Percentiles rank a stretch among this genome's conserved stretches.
Evolutionary conservation across 352 stramenopile genomes (phyloP).

Genomic region (Pythium insidiosum): DNA sequence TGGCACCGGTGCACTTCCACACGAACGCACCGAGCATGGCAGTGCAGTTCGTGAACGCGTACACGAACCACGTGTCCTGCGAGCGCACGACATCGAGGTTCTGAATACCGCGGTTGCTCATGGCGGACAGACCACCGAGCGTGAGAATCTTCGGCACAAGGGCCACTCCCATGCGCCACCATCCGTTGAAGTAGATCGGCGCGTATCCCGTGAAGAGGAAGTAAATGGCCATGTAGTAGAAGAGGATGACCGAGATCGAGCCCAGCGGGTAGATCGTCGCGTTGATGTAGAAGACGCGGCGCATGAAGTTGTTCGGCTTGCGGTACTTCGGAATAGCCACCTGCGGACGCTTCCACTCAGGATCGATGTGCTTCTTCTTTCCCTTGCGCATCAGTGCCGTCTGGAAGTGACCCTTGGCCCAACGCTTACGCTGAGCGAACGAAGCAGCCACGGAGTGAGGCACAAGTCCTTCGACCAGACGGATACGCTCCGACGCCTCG

Average conservation of each 20-base stretch:
- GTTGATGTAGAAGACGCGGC: slow-evolving; percentile 80
- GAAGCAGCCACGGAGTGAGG: slow-evolving; percentile 70
- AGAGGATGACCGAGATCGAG: slow-evolving; percentile 61
- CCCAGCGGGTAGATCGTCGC: slow-evolving; percentile 70
- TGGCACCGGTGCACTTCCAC: slow-evolving; percentile 76
- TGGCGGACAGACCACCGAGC: slow-evolving; percentile 55
- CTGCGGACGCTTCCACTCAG: slow-evolving; percentile 70
- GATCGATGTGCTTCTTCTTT: slow-evolving; percentile 67
- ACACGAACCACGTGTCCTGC: slow-evolving; percentile 72
- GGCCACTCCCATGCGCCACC: slow-evolving; percentile 54
- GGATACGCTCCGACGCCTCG: slow-evolving; percentile 61
- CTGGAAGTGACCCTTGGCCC: slow-evolving; percentile 84
- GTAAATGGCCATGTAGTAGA: slow-evolving; percentile 85
- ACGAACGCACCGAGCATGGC: slow-evolving; percentile 67
- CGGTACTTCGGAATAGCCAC: slow-evolving; percentile 68
- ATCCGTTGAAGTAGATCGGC: slow-evolving; percentile 68
- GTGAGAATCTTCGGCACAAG: slow-evolving; percentile 72
- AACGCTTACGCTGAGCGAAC: slow-evolving; percentile 75
- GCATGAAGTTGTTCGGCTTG: slow-evolving; percentile 78
- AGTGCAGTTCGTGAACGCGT: slow-evolving; percentile 75
- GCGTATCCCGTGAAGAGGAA: slow-evolving; percentile 82
- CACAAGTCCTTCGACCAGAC: slow-evolving; percentile 70
- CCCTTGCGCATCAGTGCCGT: slow-evolving; percentile 80
- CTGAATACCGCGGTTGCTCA: slow-evolving; percentile 71
- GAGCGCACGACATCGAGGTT: slow-evolving; percentile 78